A percentile compares a stretch with the other conserved stretches of the same genome.
phyloP scores from a whole-genome alignment of 192 early-diverging fungal species.

The Entomortierella lignicola region DNA sequence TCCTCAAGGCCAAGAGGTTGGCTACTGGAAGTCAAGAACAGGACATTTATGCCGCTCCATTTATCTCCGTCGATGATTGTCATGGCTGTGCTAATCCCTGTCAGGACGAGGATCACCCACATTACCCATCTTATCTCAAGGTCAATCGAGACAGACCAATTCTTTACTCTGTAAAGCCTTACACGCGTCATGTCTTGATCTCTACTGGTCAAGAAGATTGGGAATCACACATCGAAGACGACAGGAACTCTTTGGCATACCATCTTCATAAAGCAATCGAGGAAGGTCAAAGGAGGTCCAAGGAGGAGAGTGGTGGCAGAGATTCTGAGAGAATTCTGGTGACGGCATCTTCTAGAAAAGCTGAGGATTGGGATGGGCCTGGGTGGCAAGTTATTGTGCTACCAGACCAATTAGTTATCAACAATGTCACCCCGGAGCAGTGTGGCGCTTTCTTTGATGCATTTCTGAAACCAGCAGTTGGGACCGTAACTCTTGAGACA shows the following conservation, averaged over 20 bases:
- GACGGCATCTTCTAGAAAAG: conserved; percentile 32
- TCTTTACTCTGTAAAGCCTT: conserved; percentile 64
- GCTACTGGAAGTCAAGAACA: conserved; percentile 12
- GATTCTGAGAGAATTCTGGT: conserved; percentile 14
- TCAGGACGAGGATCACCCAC: conserved; percentile 46
- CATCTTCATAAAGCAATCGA: conserved; percentile 47
- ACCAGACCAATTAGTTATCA: conserved; percentile 37
- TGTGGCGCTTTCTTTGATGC: conserved; percentile 45
- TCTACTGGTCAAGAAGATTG: conserved; percentile 65
- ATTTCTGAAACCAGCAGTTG: conserved; percentile 25
- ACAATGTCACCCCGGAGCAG: conserved; percentile 46
- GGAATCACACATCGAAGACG: conserved; percentile 62
- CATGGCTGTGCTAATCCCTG: conserved; percentile 35
- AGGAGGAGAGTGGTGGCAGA: not conserved
- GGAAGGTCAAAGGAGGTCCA: conserved; percentile 12
- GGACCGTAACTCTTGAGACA: not conserved
- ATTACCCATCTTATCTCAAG: conserved; percentile 64
- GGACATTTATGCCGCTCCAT: conserved; percentile 18
- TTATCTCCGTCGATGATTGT: conserved; percentile 32
- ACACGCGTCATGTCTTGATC: conserved; percentile 67
- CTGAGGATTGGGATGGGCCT: conserved; percentile 37
- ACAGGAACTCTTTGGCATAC: conserved; percentile 56
- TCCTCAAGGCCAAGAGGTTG: conserved; percentile 29
- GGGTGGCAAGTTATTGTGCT: conserved; percentile 45
- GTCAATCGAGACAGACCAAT: conserved; percentile 56